Base-by-base conservation (phyloP, 202 grass and related monocot genomes). In the Zizania palustris region DNA sequence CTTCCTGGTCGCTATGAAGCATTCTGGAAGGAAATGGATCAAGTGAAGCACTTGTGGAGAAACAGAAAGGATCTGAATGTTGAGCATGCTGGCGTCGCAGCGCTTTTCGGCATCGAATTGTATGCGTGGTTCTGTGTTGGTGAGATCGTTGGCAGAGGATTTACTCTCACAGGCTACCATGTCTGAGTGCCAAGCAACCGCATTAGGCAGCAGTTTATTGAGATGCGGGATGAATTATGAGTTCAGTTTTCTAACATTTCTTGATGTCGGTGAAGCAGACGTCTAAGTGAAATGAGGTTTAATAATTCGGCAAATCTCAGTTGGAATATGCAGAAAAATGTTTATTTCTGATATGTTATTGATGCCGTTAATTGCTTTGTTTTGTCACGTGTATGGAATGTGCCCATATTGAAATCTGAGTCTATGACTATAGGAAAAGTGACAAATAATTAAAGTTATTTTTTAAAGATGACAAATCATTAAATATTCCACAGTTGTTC, bases 71-170 rank as follows among this genome's bases (percentile, higher is more conserved):
- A 97, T 10, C 83, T 93, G 60, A 97, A 87, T 55, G 70, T 97
- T 5, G 93, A 97, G 85, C 90, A 91, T 43, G 90, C 88, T 14
- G 88, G 93, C 49, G 77, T 97, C 5, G 81, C 74, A 0, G 90
- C 90, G 5, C 81, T 97, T 62, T 91, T 97, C 40, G 88, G 88
- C 45, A 49, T 97, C 0, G 93, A 97, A 81, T 36, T 97, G 49
- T 97, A 93, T 35, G 87, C 85, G 5, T 93, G 88, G 90, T 85
- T 84, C 60, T 93, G 90, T 43, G 61, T 79, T 0, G 90, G 93
- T 1, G 93, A 93, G 85, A 87, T 97, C n/a, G 90, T 55, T 0
- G 93, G 90, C 11, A 76, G 93, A 85, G 93, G 93, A 50, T 97
- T 90, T 67, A 93, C 93, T 22, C 44, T 97, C 15, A 97, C 93